Evolutionary conservation across 345 rosid species (phyloP), one percentile per base, ranked within the genome.

Genomic region (Hirschfeldia incana): DNA sequence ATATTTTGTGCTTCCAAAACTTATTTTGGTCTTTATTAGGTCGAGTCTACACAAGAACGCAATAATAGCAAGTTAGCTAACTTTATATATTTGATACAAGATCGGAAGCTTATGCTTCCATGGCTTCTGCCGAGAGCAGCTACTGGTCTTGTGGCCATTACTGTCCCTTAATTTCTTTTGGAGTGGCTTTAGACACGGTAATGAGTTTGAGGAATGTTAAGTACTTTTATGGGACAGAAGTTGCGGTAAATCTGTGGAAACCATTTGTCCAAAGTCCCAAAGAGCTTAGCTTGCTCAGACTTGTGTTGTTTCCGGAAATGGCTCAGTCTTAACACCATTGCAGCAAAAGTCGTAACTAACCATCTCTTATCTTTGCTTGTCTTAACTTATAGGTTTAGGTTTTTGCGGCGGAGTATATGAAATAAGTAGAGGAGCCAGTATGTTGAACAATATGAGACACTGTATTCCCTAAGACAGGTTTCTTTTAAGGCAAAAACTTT

Each of bases 401-500:
- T 8, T 86, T 87, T 28, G 86, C 89, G 1, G 93, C 86, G 0
- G 93, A 84, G 77, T 84, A 94, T 76, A 64, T 83, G 77, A 37
- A n/a, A 36, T 80, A 67, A 10, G 34, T 85, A 13, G 21, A 44
- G 15, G 90, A 89, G 36, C 91, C 90, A 2, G 84, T 77, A 90
- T 93, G 97, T 76, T 94, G 15, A 83, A 91, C 21, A 21, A 21
- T 21, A 21, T 21, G 21, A 21, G 21, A 21, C 21, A 21, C 21
- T 21, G 21, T 21, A 21, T 21, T 21, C 21, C 21, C 21, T 21
- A 21, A 21, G 21, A 21, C 21, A 21, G 21, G 21, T 21, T 21
- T 21, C 21, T 21, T 21, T 21, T 21, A 21, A 21, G 21, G 21
- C 21, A 21, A 21, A 21, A 21, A 21, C 21, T 21, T 21, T 21